These are phyloP conservation scores for Diversispora epigaea DNA, from an alignment of 192 early-diverging fungal species.

Conservation along the genomic window DNA sequence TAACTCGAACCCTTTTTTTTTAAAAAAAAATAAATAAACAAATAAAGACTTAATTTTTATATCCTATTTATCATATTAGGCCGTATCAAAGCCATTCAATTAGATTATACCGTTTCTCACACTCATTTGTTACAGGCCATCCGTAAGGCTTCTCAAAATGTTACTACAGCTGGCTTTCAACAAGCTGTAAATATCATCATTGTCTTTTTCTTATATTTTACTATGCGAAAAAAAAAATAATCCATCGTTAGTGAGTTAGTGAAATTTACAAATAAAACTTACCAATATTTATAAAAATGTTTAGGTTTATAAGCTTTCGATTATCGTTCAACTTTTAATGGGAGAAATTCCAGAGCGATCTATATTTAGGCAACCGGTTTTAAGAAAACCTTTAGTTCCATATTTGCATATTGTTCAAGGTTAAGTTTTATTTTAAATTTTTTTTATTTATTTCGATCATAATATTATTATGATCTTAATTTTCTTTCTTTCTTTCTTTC, in stretches of 20 bases:
- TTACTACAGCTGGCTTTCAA: constrained; percentile 89
- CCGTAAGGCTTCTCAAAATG: constrained; percentile 90
- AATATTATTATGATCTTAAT: not conserved
- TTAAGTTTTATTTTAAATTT: constrained; percentile 19
- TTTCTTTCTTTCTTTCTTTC: not conserved
- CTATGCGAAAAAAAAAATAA: not conserved
- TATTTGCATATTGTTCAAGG: constrained; percentile 95
- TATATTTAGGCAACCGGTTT: constrained; percentile 83
- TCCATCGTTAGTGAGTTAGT: not conserved
- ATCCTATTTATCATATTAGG: constrained; percentile 41
- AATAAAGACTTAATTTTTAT: not conserved
- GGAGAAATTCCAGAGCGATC: constrained; percentile 97
- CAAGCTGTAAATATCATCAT: constrained; percentile 63
- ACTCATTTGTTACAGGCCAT: constrained; percentile 87
- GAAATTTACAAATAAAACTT: too few relatives aligned
- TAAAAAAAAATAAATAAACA: not conserved
- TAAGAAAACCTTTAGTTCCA: constrained; percentile 83
- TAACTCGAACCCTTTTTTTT: not conserved
- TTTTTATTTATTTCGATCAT: not conserved
- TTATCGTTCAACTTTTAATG: constrained; percentile 97
- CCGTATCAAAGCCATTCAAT: constrained; percentile 95
- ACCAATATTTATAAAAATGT: not conserved
- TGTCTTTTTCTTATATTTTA: not conserved
- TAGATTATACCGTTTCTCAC: constrained; percentile 94
- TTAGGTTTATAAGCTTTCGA: constrained; percentile 88